Base-by-base conservation (phyloP, 352 stramenopile species). In the Pythium sukuiense region DNA sequence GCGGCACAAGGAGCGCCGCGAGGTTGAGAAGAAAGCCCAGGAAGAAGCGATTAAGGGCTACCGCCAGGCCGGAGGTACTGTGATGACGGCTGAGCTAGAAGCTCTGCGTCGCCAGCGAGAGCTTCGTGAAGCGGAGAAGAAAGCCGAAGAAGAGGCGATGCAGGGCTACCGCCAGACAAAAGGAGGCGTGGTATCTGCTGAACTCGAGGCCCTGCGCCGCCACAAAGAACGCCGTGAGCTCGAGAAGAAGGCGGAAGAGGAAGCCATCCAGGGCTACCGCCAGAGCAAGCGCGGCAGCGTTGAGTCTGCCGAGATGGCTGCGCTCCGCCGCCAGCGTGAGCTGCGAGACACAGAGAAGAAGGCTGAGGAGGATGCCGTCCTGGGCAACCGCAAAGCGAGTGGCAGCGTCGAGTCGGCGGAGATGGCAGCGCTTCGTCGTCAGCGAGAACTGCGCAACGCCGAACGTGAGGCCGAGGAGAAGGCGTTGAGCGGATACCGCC, bases 401-500 rank as follows among this genome's bases (percentile, higher is more conserved):
- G 39, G 26, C 29, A 54, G 41, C 39, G 33, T 43, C 1, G 61
- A 75, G 26, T 61, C 63, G 8, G 63, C 53, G 4, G 53, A 69
- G 45, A 57, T 56, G 16, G 55, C 37, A n/a, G 55, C 63, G 16
- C 65, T 86, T 49, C 76, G 74, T 24, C 59, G 72, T 16, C 61
- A 83, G 32, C 70, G 70, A 2, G 79, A 87, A 49, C 72, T 77
- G 0, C 72, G 72, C 13, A 69, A 77, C 49, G 67, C 64, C 7
- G 74, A 87, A 41, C 69, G 63, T 14, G 76, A 86, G 61, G 69
- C 73, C 1, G 73, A 80, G 39, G 73, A 86, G 30, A 60, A 82
- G 16, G 70, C 73, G n/a, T 70, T 80, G 39, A 37, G 62, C 16
- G 65, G 60, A 4, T 74, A 77, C 14, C 46, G 64, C 3, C 43